A percentile compares a stretch with the other conserved stretches of the same genome.
phyloP scores from a whole-genome alignment of 139 green algal genomes.

The Picochlorum sp. region DNA sequence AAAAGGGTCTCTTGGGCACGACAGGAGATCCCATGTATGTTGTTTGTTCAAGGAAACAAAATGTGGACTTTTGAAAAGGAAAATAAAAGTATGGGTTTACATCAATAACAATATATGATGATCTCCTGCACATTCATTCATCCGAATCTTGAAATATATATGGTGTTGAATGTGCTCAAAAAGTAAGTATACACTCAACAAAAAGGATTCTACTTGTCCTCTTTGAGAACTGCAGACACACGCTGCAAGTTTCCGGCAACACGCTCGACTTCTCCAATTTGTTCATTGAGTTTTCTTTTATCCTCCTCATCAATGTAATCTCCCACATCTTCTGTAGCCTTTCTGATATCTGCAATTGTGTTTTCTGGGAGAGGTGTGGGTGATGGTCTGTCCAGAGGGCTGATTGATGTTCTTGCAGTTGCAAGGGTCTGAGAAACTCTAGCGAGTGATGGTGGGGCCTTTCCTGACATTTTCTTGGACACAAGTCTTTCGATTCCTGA shows the following conservation, averaged over 20 bases:
- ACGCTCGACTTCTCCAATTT: slow-evolving; percentile 6
- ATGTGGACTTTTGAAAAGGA: not conserved
- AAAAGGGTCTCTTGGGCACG: slow-evolving; percentile 19
- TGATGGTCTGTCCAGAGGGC: not conserved
- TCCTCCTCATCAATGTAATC: slow-evolving; percentile 8
- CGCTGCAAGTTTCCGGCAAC: slow-evolving; percentile 8
- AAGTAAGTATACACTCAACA: not conserved
- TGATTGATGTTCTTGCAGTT: slow-evolving; percentile 12
- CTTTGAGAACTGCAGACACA: slow-evolving; percentile 12
- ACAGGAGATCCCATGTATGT: slow-evolving; percentile 44
- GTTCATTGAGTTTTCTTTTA: not conserved
- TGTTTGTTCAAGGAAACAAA: slow-evolving; percentile 26
- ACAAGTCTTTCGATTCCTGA: slow-evolving; percentile 4
- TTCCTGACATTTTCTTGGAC: not conserved
- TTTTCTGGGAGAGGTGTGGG: not conserved
- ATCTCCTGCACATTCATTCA: not conserved
- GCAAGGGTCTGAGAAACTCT: slow-evolving; percentile 5
- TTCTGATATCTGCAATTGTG: slow-evolving; percentile 6
- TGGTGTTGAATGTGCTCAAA: not conserved
- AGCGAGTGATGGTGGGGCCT: slow-evolving; percentile 2
- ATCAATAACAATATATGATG: no score
- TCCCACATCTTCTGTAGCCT: slow-evolving; percentile 1
- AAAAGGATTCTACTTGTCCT: not conserved
- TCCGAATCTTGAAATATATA: not conserved
- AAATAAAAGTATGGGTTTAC: no score